phyloP scores from a whole-genome alignment of 805 yeast species.

The Candida montana region DNA sequence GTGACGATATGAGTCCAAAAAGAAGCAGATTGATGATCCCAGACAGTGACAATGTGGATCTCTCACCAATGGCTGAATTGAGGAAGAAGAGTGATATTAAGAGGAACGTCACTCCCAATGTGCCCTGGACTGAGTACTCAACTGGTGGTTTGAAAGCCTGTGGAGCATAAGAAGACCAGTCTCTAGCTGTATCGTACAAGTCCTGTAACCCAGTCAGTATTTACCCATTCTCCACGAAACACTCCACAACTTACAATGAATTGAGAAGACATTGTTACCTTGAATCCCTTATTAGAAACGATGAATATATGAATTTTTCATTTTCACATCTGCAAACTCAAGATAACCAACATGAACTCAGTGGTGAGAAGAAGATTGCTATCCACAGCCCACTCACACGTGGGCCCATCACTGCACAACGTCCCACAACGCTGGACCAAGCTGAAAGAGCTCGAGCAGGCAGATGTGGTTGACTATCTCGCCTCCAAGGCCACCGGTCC shows the following conservation, averaged over 20 bases:
- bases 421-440: constrained; percentile 28
- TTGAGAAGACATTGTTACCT: too few species aligned
- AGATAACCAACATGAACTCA: constrained; percentile 2
- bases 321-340: too few species aligned
- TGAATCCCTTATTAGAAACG: too few species aligned
- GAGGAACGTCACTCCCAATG: background rate
- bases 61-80: background rate
- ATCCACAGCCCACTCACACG: background rate
- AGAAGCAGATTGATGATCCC: constrained; percentile 16
- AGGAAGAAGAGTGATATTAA: background rate
- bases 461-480: constrained; percentile 33
- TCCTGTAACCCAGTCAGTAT: too few species aligned
- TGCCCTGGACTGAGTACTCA: background rate
- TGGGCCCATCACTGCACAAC: constrained; percentile 26
- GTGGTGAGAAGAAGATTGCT: background rate
- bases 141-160: constrained; percentile 2
- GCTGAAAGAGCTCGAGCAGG: constrained; percentile 28
- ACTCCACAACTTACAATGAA: too few species aligned
- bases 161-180: background rate
- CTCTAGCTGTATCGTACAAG: constrained; percentile 2
- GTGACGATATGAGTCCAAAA: constrained; percentile 28
- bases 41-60: background rate
- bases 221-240: too few species aligned
- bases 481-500: constrained; percentile 27
- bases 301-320: too few species aligned